These are phyloP conservation scores for Myriosclerotinia duriaeana DNA, from an alignment of 2,329 filamentous ascomycete species.

Conservation along the genomic window DNA sequence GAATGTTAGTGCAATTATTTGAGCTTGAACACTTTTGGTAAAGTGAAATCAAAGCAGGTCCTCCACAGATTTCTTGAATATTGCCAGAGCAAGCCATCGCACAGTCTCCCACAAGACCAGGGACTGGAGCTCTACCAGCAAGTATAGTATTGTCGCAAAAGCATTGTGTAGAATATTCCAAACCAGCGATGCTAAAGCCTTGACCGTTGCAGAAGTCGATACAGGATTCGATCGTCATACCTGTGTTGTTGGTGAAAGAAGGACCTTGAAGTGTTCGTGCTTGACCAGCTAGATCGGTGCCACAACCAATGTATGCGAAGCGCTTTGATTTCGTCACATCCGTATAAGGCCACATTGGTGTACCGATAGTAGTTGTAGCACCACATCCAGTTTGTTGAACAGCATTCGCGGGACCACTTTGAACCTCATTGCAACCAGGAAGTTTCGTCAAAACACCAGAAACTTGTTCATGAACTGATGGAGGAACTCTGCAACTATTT, in stretches of 20 bases:
- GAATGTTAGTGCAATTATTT: slow-evolving; percentile 4
- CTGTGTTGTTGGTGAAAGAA: slow-evolving; percentile 17
- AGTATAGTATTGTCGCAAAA: slow-evolving; percentile 34
- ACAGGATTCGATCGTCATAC: slow-evolving; percentile 33
- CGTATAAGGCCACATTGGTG: slow-evolving; percentile 47
- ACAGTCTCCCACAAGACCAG: slow-evolving; percentile 20
- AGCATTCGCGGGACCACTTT: slow-evolving; percentile 33
- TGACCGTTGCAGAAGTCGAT: slow-evolving; percentile 39
- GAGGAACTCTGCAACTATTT: slow-evolving; percentile 51
- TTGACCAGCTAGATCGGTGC: slow-evolving; percentile 46
- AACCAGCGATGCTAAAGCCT: slow-evolving; percentile 36
- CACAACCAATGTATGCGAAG: slow-evolving; percentile 64
- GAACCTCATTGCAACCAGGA: slow-evolving; percentile 55
- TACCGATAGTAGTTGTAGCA: slow-evolving; percentile 48
- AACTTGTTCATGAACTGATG: slow-evolving; percentile 46
- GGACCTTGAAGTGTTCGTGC: slow-evolving; percentile 39
- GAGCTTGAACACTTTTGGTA: slow-evolving; percentile 22
- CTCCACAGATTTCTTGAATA: slow-evolving; percentile 36
- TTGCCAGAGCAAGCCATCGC: slow-evolving; percentile 27
- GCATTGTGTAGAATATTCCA: slow-evolving; percentile 41
- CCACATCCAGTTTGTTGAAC: slow-evolving; percentile 47
- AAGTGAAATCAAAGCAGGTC: slow-evolving; percentile 21
- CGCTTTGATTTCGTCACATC: slow-evolving; percentile 48
- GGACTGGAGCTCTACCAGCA: slow-evolving; percentile 10
- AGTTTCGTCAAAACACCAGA: slow-evolving; percentile 48